Evolutionary conservation across 768 basidiomycete genomes (phyloP), one percentile per base, ranked within the genome.

Genomic region (Boletellus ananas): DNA sequence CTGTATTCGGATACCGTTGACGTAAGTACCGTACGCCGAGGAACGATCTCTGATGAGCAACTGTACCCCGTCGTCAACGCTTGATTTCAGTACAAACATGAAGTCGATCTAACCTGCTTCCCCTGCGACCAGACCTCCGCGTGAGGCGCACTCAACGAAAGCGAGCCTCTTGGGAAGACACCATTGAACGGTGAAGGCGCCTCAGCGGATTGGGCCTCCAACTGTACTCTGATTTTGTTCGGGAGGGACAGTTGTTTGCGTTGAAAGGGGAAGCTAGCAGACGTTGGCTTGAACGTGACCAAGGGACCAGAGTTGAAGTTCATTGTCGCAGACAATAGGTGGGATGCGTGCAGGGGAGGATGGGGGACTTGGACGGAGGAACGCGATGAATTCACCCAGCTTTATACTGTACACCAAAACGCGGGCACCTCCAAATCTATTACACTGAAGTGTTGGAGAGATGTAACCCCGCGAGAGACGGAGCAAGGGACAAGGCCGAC

Each of bases 71-170:
- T 36, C 21, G 16, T 67, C 34, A 65, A 46, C 17, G 29, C 47
- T 36, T 9, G 20, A 38, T 18, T n/a, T 27, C 34, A 34, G 20
- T 6, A 34, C 20, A 29, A 25, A 57, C 33, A 42, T 35, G 31
- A 38, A 13, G 5, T 51, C 61, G 37, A n/a, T 70, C 46, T 23
- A 45, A 67, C 79, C 64, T 74, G 70, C 49, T 70, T 68, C 18
- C 68, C 70, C 27, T 74, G 69, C 43, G 64, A 60, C 77, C 79
- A 79, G 31, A 79, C 61, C 54, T 78, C 72, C 6, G 75, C 76
- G 45, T 80, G 79, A 2, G 64, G 59, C 10, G 65, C 47, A 54
- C 73, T 73, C 27, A 80, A 58, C 33, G 76, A 66, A 38, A 79
- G 60, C 21, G 73, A 34, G 10, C 61, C 66, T 21, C 41, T 48